These are phyloP conservation scores for Chalciporus chontae DNA, from an alignment of 768 basidiomycete species.

Conservation along the genomic window DNA sequence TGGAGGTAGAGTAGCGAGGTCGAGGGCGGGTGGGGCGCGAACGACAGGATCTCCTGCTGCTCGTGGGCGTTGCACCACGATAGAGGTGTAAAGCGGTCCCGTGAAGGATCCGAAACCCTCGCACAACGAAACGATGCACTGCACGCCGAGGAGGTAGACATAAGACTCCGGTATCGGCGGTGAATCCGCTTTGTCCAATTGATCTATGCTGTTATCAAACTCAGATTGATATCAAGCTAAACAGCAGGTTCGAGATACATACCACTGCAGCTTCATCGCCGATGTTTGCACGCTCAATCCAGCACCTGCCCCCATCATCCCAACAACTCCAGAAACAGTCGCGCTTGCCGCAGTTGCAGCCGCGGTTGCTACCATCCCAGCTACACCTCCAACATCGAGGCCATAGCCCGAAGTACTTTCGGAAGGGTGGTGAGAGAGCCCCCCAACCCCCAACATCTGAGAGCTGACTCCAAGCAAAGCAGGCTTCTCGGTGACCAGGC, in stretches of 20 bases:
- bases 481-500: constrained; percentile 87
- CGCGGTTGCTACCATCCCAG: constrained; percentile 79
- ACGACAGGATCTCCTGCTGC: constrained; percentile 60
- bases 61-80: constrained; percentile 64
- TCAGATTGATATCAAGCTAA: not conserved
- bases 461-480: constrained; percentile 71
- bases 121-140: constrained; percentile 81
- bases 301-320: constrained; percentile 71
- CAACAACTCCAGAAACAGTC: constrained; percentile 79
- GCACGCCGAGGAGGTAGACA: constrained; percentile 86
- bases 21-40: constrained; percentile 71
- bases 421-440: constrained; percentile 27
- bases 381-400: constrained; percentile 63
- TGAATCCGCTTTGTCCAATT: constrained; percentile 95
- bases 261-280: constrained; percentile 92
- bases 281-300: constrained; percentile 73
- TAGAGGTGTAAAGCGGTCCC: constrained; percentile 68
- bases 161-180: constrained; percentile 93
- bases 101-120: constrained; percentile 79
- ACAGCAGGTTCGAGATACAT: constrained; percentile 14
- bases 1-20: constrained; percentile 51
- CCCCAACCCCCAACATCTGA: constrained; percentile 81
- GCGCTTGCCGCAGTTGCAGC: constrained; percentile 81
- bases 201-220: constrained; percentile 74
- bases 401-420: constrained; percentile 41